Conservation (phyloP, 1,139 yeast genomes). For the Magnusiomyces ingens region DNA sequence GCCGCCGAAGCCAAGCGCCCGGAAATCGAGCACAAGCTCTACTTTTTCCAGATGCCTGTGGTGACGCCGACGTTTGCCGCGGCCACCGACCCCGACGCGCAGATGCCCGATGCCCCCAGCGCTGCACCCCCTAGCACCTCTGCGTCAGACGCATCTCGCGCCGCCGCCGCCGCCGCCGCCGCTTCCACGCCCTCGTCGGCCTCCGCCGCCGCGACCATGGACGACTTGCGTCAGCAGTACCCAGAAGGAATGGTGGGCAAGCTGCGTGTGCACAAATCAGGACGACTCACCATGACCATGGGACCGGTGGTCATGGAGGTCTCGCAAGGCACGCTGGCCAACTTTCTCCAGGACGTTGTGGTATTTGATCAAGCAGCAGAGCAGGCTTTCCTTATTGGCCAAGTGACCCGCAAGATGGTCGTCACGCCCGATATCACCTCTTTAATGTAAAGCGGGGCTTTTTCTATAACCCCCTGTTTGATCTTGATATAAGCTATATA, state of each 20-base stretch:
- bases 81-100: slow-evolving; percentile 15
- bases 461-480: no score
- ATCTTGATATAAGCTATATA: no score
- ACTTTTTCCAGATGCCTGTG: slow-evolving; percentile 69
- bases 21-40: slow-evolving; percentile 37
- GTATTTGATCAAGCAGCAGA: slow-evolving; percentile 46
- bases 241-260: slow-evolving; percentile 61
- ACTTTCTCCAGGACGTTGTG: slow-evolving; percentile 71
- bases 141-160: not conserved
- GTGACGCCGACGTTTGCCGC: slow-evolving; percentile 49
- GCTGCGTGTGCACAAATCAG: slow-evolving; percentile 71
- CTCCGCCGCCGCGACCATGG: not conserved
- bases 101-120: not conserved
- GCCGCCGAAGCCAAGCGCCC: slow-evolving; percentile 1
- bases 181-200: not conserved
- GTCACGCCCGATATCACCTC: slow-evolving; percentile 41
- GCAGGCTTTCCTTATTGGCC: slow-evolving; percentile 54
- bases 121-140: not conserved
- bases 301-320: slow-evolving; percentile 69
- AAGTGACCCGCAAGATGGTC: slow-evolving; percentile 49
- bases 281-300: slow-evolving; percentile 64
- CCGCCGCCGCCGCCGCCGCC: slow-evolving; percentile 5
- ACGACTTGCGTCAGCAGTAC: slow-evolving; percentile 4
- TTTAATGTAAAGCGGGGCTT: not conserved
- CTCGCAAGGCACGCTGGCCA: slow-evolving; percentile 62